Percentiles rank a stretch among this genome's conserved stretches.
phyloP scores from a whole-genome alignment of 495 filamentous ascomycete genomes.

The Xanthoparmelia taractica region DNA sequence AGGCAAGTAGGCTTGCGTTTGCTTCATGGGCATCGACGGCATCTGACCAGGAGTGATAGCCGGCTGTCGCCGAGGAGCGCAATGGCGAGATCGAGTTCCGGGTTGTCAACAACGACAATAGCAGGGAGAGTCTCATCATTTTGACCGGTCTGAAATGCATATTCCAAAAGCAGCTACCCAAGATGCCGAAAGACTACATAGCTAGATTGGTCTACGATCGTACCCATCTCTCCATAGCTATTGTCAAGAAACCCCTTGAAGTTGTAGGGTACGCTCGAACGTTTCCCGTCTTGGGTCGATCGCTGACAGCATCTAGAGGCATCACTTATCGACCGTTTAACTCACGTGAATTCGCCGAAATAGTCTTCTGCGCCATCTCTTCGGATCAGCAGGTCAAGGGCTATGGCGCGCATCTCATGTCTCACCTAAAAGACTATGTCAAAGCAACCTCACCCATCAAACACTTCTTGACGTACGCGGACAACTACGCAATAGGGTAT shows the following conservation, averaged over 20 bases:
- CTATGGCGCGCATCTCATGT: conserved; percentile 97
- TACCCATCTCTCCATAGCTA: conserved; percentile 91
- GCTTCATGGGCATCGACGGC: conserved; percentile 1
- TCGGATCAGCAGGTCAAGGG: conserved; percentile 98
- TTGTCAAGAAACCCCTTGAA: conserved; percentile 91
- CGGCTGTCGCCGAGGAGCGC: conserved; percentile 87
- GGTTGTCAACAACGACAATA: conserved; percentile 93
- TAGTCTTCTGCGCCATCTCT: conserved; percentile 96
- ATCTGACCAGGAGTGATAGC: conserved; percentile 38
- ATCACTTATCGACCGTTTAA: conserved; percentile 97
- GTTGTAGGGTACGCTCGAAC: conserved; percentile 61
- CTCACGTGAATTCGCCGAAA: conserved; percentile 88
- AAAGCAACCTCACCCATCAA: conserved; percentile 94
- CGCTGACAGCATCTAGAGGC: conserved; percentile 47
- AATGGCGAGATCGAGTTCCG: conserved; percentile 95
- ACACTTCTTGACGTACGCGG: conserved; percentile 97
- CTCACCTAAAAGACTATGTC: conserved; percentile 96
- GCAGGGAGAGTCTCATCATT: conserved; percentile 82
- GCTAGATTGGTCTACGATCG: conserved; percentile 94
- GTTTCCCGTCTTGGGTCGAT: conserved; percentile 5
- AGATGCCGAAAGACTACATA: conserved; percentile 99
- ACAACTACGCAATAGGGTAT: conserved; percentile 98
- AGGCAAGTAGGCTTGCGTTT: conserved; percentile 42
- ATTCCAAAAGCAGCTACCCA: conserved; percentile 96
- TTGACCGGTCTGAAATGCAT: conserved; percentile 95